Conservation (phyloP, 148 eudicot genomes). For the Vaccinium darrowii region DNA sequence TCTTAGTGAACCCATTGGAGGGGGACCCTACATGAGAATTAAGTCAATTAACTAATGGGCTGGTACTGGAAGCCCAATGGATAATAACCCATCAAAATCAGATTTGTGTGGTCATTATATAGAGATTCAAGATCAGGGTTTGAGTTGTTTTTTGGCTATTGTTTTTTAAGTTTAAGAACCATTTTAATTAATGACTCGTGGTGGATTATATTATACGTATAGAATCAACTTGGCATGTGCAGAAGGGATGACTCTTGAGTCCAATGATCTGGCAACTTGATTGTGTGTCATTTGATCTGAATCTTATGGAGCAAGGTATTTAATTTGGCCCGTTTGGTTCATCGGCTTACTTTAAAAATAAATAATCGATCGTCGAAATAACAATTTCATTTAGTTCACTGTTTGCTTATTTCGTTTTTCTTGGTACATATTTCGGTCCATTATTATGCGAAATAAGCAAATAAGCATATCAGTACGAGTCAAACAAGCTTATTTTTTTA, state of each 20-base stretch:
- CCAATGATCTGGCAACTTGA: constrained; percentile 16
- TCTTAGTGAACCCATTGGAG: not conserved
- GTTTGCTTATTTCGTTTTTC: not conserved
- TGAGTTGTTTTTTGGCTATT: constrained; percentile 2
- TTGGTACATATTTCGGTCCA: not conserved
- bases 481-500: no score
- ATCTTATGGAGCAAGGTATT: not conserved
- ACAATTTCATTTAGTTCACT: no score
- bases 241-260: constrained; percentile 13
- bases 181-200: not conserved
- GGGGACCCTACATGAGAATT: not conserved
- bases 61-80: not conserved
- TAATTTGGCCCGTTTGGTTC: not conserved
- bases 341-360: not conserved
- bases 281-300: constrained; percentile 8
- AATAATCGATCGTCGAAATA: not conserved
- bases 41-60: not conserved
- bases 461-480: no score
- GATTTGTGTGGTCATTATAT: not conserved
- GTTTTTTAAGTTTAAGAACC: not conserved
- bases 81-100: not conserved
- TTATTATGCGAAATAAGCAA: no score
- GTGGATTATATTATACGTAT: constrained; percentile 4
- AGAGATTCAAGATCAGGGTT: not conserved
- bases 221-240: constrained; percentile 21